These are phyloP conservation scores for Lactarius evosmus DNA, from an alignment of 768 basidiomycete species.

Conservation along the genomic window DNA sequence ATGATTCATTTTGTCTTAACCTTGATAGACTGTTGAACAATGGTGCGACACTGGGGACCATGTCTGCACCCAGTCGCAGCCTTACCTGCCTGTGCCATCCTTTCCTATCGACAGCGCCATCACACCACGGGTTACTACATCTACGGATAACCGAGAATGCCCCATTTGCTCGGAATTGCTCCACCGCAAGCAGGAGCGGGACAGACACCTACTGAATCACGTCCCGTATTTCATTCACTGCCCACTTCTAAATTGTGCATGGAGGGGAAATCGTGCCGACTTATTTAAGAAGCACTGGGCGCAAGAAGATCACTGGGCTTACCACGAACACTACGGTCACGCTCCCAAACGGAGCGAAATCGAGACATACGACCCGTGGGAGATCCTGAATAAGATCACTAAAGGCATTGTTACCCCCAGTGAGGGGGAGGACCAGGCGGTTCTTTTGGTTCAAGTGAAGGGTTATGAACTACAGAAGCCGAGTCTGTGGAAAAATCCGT, in stretches of 20 bases:
- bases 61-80: background rate
- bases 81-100: background rate
- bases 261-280: background rate
- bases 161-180: background rate
- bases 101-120: no score
- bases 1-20: background rate
- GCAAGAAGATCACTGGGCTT: background rate
- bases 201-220: background rate
- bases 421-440: background rate
- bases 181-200: background rate
- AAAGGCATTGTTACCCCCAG: background rate
- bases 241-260: background rate
- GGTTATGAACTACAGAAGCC: background rate
- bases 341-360: background rate
- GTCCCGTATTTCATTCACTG: conserved; percentile 2
- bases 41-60: background rate
- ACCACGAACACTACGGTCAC: background rate
- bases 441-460: background rate
- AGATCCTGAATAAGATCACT: background rate
- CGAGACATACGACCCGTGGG: background rate
- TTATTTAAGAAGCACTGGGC: background rate
- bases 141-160: background rate
- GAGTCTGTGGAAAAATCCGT: background rate
- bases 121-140: background rate
- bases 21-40: background rate